phyloP scores from a whole-genome alignment of 805 yeast genomes.

The Ascoidea asiatica region DNA sequence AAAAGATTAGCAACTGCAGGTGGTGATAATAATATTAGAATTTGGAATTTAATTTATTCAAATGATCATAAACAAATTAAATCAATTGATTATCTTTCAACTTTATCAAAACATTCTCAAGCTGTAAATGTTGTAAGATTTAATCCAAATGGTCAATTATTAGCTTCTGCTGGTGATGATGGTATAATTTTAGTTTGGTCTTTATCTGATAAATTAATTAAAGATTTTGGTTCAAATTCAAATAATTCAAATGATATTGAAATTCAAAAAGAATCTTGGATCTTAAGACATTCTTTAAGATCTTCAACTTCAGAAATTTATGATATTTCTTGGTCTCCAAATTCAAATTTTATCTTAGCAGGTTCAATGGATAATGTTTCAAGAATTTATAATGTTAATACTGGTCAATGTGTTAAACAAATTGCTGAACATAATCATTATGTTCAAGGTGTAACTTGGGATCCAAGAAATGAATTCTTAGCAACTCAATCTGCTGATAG shows the following conservation, averaged over 20 bases:
- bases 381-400: constrained; percentile 45
- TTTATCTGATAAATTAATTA: constrained; percentile 34
- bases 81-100: constrained; percentile 64
- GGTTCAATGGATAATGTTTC: constrained; percentile 88
- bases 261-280: constrained; percentile 57
- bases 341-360: constrained; percentile 58
- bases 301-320: constrained; percentile 66
- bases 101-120: constrained; percentile 79
- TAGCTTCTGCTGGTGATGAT: constrained; percentile 94
- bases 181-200: constrained; percentile 81
- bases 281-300: constrained; percentile 41
- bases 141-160: constrained; percentile 47
- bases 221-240: constrained; percentile 38
- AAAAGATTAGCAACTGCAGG: constrained; percentile 76
- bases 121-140: constrained; percentile 90
- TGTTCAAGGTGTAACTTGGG: constrained; percentile 96
- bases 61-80: constrained; percentile 17
- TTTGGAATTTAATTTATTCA: constrained; percentile 24
- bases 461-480: constrained; percentile 63
- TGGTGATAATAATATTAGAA: constrained; percentile 82
- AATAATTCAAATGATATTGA: constrained; percentile 28
- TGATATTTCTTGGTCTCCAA: constrained; percentile 90
- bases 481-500: constrained; percentile 90
- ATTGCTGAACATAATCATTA: constrained; percentile 72
- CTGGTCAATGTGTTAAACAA: constrained; percentile 44